Evolutionary conservation across 257 asterid species (phyloP).

Genomic region (Gardenia jasminoides): DNA sequence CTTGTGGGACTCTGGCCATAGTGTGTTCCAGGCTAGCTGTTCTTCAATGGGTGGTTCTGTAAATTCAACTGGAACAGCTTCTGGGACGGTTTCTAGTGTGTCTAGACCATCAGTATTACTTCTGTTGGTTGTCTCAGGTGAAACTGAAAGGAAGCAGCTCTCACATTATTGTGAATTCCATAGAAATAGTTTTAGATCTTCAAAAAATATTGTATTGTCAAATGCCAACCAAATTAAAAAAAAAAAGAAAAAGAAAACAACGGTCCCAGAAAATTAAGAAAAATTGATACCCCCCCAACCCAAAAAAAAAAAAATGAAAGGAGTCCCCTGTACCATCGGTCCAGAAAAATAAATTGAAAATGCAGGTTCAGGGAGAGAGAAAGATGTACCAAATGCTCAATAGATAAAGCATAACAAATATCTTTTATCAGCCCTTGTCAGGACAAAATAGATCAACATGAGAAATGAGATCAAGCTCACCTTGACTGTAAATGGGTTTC

Average conservation of each 20-base stretch:
- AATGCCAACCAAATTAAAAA: neutral
- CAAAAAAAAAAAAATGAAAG: neutral
- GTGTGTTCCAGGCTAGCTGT: constrained; percentile 84
- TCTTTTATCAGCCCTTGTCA: neutral
- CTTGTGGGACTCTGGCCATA: constrained; percentile 97
- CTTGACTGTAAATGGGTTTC: constrained; percentile 90
- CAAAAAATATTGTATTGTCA: neutral
- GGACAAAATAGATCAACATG: neutral
- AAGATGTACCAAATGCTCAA: too few species aligned
- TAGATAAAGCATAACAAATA: neutral
- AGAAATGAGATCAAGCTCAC: constrained; percentile 32
- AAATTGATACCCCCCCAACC: neutral
- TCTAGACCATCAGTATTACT: constrained; percentile 61
- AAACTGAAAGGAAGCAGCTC: constrained; percentile 35
- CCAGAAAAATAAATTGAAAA: neutral
- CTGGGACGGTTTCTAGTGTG: constrained; percentile 83
- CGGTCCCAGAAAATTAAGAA: neutral
- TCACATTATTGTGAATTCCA: neutral
- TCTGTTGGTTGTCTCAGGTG: constrained; percentile 46
- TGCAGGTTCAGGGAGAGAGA: neutral
- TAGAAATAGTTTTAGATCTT: neutral
- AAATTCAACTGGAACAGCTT: constrained; percentile 85
- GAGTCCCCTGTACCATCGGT: neutral
- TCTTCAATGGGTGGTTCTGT: constrained; percentile 97
- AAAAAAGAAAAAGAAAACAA: neutral